Conservation (phyloP, 345 rosid species). For the Passiflora organensis region DNA sequence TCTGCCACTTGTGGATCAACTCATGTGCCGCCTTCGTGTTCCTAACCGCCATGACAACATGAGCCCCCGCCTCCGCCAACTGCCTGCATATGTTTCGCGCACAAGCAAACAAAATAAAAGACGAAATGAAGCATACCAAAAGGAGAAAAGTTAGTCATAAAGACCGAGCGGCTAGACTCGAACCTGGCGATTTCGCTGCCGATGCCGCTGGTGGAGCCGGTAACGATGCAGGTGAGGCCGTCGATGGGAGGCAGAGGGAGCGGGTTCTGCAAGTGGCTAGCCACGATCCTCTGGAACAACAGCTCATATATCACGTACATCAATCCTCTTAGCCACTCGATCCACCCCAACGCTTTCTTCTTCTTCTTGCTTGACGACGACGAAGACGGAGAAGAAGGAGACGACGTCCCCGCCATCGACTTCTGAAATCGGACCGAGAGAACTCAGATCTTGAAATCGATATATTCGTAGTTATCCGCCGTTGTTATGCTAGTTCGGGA, state of each 20-base stretch:
- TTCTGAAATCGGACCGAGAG: too few relatives aligned
- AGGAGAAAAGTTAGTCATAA: too few relatives aligned
- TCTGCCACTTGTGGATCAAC: slow-evolving; percentile 78
- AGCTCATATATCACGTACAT: slow-evolving; percentile 56
- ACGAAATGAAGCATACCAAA: not conserved
- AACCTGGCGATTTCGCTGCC: slow-evolving; percentile 84
- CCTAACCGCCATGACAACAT: slow-evolving; percentile 96
- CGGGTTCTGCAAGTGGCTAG: slow-evolving; percentile 75
- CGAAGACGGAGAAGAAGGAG: too few relatives aligned
- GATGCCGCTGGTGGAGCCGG: slow-evolving; percentile 98
- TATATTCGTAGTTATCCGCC: too few relatives aligned
- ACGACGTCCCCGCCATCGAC: too few relatives aligned
- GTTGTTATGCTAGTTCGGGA: too few relatives aligned
- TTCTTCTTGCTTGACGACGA: slow-evolving; percentile 11
- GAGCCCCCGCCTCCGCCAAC: slow-evolving; percentile 94
- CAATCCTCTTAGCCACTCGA: slow-evolving; percentile 96
- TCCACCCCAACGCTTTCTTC: slow-evolving; percentile 75
- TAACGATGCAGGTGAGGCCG: slow-evolving; percentile 76
- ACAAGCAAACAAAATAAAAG: not conserved
- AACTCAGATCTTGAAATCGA: too few relatives aligned
- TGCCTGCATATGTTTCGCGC: slow-evolving; percentile 37
- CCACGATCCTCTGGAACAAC: slow-evolving; percentile 79
- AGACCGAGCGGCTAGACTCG: not conserved
- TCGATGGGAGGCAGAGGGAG: slow-evolving; percentile 73
- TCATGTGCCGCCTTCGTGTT: slow-evolving; percentile 66